A percentile compares a stretch with the other conserved stretches of the same genome.
Conservation (phyloP, 192 early-diverging fungal genomes). For the Ambispora gerdemannii region DNA sequence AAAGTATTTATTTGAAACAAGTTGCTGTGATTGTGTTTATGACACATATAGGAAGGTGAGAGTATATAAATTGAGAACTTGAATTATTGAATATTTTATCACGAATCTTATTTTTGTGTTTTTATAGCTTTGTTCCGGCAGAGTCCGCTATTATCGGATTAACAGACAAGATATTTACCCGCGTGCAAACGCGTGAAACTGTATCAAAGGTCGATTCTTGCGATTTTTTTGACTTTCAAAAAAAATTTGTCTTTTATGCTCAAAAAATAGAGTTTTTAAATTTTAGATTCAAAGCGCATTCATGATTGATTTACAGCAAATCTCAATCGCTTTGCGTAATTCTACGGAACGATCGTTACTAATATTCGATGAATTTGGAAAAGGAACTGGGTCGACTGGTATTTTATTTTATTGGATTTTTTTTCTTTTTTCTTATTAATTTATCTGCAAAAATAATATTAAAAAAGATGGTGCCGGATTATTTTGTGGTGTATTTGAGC, state of each 20-base stretch:
- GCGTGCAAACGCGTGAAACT: constrained; percentile 67
- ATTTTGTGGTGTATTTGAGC: constrained; percentile 66
- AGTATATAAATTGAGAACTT: too few relatives aligned
- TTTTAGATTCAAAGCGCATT: constrained; percentile 69
- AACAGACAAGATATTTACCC: constrained; percentile 74
- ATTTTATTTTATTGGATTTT: background rate
- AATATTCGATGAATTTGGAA: constrained; percentile 83
- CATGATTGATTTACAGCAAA: constrained; percentile 69
- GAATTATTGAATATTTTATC: too few relatives aligned
- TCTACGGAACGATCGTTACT: constrained; percentile 57
- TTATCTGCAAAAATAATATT: constrained; percentile 20
- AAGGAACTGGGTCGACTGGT: constrained; percentile 63
- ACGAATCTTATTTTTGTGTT: background rate
- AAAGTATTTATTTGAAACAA: constrained; percentile 73
- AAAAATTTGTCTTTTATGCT: background rate
- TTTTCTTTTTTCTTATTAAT: background rate
- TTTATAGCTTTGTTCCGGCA: constrained; percentile 76
- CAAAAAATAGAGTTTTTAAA: background rate
- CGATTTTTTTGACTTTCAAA: background rate
- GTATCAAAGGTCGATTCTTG: constrained; percentile 51
- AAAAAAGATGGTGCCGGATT: constrained; percentile 73
- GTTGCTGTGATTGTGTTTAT: constrained; percentile 79
- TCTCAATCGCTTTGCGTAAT: constrained; percentile 46
- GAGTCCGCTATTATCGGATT: constrained; percentile 65
- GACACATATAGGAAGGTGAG: constrained; percentile 79